Percentiles rank a stretch among this genome's conserved stretches.
Evolutionary conservation across 1,139 yeast species (phyloP).

Genomic region (Candida labiduridarum): DNA sequence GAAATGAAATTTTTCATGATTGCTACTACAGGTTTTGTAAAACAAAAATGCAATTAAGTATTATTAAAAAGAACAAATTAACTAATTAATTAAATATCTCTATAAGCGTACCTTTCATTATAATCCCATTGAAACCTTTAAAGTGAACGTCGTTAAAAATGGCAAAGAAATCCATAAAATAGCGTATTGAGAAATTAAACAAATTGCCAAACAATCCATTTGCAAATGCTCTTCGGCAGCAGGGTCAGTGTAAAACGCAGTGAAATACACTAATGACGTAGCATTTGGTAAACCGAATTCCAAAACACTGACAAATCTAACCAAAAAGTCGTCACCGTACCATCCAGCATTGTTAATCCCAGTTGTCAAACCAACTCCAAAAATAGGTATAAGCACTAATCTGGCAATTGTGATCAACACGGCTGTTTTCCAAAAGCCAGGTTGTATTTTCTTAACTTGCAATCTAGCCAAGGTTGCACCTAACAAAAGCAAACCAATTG

Average conservation of each 20-base stretch:
- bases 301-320: slow-evolving; percentile 69
- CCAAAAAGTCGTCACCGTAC: slow-evolving; percentile 51
- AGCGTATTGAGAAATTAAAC: slow-evolving; percentile 69
- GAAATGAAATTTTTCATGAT: background rate
- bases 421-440: slow-evolving; percentile 70
- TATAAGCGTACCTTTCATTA: slow-evolving; percentile 2
- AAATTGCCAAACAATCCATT: slow-evolving; percentile 81
- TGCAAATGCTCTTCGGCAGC: slow-evolving; percentile 63
- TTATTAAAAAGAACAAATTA: background rate
- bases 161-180: slow-evolving; percentile 65
- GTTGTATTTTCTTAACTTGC: slow-evolving; percentile 57
- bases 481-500: slow-evolving; percentile 74
- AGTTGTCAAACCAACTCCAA: slow-evolving; percentile 50
- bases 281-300: slow-evolving; percentile 86
- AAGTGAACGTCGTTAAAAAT: slow-evolving; percentile 60
- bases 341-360: slow-evolving; percentile 48
- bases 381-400: slow-evolving; percentile 42
- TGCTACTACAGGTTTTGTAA: background rate
- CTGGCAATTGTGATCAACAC: slow-evolving; percentile 37
- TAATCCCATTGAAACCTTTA: slow-evolving; percentile 40
- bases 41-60: background rate
- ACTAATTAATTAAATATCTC: background rate
- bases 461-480: slow-evolving; percentile 88
- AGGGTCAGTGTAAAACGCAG: slow-evolving; percentile 80
- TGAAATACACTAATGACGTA: slow-evolving; percentile 78